A percentile compares a stretch with the other conserved stretches of the same genome.
Evolutionary conservation across 2,329 filamentous ascomycete genomes (phyloP).

Genomic region (Metarhizium robertsii): DNA sequence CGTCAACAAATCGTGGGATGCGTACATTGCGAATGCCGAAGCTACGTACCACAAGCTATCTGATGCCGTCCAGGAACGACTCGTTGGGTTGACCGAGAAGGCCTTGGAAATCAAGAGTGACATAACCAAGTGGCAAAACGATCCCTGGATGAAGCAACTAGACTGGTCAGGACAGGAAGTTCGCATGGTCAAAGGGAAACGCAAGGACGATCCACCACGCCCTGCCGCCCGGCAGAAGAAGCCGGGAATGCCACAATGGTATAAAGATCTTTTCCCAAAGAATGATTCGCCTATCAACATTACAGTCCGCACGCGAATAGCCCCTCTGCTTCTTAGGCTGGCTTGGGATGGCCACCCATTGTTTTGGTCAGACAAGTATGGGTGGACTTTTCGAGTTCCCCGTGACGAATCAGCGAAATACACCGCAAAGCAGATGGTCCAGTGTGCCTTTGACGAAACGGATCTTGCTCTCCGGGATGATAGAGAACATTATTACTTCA

Average conservation of each 20-base stretch:
- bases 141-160: constrained; percentile 87
- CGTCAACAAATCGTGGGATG: constrained; percentile 78
- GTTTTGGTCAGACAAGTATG: constrained; percentile 86
- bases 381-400: constrained; percentile 83
- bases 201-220: constrained; percentile 69
- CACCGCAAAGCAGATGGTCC: constrained; percentile 58
- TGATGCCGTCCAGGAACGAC: constrained; percentile 65
- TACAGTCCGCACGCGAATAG: constrained; percentile 78
- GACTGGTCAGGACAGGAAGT: constrained; percentile 94
- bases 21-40: constrained; percentile 77
- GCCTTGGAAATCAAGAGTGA: constrained; percentile 67
- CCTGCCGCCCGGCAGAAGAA: constrained; percentile 81
- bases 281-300: constrained; percentile 61
- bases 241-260: constrained; percentile 93
- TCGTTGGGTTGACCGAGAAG: constrained; percentile 65
- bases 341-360: constrained; percentile 85
- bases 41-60: constrained; percentile 71
- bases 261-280: constrained; percentile 77
- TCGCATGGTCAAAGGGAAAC: constrained; percentile 85
- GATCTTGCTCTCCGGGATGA: constrained; percentile 59
- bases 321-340: constrained; percentile 73
- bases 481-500: constrained; percentile 63
- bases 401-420: constrained; percentile 54
- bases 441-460: constrained; percentile 73
- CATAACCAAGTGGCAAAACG: constrained; percentile 58